Conservation (phyloP, 805 yeast species). For the Sugiyamaella americana region DNA sequence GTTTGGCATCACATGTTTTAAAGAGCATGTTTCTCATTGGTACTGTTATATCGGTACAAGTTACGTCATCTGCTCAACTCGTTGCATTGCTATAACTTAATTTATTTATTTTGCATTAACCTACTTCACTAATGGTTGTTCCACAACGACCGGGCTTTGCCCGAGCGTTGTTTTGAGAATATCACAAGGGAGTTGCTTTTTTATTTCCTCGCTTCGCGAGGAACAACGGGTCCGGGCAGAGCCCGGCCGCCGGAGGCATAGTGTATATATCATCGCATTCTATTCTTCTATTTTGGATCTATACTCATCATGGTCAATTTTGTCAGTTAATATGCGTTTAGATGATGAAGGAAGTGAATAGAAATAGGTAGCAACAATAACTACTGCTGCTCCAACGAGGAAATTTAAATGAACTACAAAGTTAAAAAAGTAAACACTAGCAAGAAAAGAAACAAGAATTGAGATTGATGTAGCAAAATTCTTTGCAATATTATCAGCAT, state of each 20-base stretch:
- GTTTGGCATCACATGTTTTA: not conserved
- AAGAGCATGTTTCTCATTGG: constrained; percentile 4
- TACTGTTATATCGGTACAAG: constrained; percentile 6
- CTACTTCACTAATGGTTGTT: no score
- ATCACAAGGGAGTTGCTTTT: no score
- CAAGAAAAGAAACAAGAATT: constrained; percentile 35
- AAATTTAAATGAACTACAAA: constrained; percentile 33
- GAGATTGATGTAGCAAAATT: constrained; percentile 39
- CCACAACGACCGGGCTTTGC: no score
- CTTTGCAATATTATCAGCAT: constrained; percentile 39
- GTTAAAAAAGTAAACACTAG: constrained; percentile 33
- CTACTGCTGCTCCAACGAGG: constrained; percentile 32
- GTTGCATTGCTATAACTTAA: not conserved
- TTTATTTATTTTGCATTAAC: no score
- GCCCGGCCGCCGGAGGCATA: no score
- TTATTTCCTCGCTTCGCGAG: no score
- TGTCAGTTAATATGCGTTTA: not conserved
- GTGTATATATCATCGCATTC: no score
- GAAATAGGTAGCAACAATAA: constrained; percentile 34
- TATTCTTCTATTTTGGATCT: no score
- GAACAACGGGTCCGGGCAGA: no score
- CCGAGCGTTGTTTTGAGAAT: no score
- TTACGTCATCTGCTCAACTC: not conserved
- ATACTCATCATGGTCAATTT: no score
- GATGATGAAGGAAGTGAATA: constrained; percentile 21